Evolutionary conservation across 345 rosid species (phyloP).

Genomic region (Brassica cretica): DNA sequence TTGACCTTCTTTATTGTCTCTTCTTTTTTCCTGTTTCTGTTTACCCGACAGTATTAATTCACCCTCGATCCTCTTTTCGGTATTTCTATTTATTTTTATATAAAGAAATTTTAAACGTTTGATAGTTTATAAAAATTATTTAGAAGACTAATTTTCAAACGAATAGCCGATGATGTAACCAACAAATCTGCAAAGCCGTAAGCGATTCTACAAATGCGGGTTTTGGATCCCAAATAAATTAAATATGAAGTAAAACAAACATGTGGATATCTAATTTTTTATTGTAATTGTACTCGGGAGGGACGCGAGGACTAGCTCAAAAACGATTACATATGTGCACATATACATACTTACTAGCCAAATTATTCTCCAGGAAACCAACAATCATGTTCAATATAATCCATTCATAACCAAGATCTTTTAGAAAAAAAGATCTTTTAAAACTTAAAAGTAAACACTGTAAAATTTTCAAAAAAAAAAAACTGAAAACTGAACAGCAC

Average conservation of each 20-base stretch:
- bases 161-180: not conserved
- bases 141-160: not conserved
- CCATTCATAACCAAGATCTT: not conserved
- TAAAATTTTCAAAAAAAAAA: too few relatives aligned
- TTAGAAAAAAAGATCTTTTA: not conserved
- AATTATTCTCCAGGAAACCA: not conserved
- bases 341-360: not conserved
- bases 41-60: constrained; percentile 32
- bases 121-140: not conserved
- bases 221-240: not conserved
- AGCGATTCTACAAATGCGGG: not conserved
- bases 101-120: not conserved
- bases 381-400: not conserved
- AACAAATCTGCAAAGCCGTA: not conserved
- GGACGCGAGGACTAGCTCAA: not conserved
- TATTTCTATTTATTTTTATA: not conserved
- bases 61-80: constrained; percentile 4
- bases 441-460: not conserved
- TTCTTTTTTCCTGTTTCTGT: constrained; percentile 31
- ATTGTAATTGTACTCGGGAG: not conserved
- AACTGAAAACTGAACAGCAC: not conserved
- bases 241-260: not conserved
- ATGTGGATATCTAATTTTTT: not conserved
- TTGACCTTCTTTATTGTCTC: constrained; percentile 29
- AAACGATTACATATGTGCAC: not conserved